Conservation (phyloP, 768 basidiomycete genomes). For the Suillus sp. region DNA sequence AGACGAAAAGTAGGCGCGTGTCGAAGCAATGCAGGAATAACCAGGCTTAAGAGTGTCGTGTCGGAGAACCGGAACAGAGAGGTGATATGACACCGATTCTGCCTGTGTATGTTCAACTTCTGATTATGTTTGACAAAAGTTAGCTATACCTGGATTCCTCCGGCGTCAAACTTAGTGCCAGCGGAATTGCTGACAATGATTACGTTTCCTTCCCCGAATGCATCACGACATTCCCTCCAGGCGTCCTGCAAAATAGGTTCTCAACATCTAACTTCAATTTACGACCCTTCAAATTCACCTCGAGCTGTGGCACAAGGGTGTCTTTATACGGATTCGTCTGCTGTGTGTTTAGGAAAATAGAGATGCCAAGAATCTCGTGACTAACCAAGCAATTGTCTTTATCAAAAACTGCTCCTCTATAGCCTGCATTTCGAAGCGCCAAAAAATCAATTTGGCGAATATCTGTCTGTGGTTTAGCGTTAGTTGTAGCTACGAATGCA, state of each 20-base stretch:
- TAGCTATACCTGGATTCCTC: constrained; percentile 72
- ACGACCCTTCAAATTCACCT: constrained; percentile 44
- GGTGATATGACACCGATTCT: constrained; percentile 78
- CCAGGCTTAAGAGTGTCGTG: constrained; percentile 81
- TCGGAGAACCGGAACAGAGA: constrained; percentile 79
- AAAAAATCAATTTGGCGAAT: constrained; percentile 83
- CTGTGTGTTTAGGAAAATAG: not conserved
- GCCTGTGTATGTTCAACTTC: constrained; percentile 51
- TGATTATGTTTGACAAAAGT: not conserved
- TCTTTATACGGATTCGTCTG: constrained; percentile 86
- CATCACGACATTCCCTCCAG: constrained; percentile 71
- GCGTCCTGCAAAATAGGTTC: constrained; percentile 49
- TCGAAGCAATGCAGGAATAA: constrained; percentile 69
- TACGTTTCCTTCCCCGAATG: constrained; percentile 78
- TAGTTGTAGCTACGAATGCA: constrained; percentile 12
- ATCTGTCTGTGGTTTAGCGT: constrained; percentile 56
- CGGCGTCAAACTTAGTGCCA: constrained; percentile 75
- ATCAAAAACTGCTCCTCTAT: constrained; percentile 91
- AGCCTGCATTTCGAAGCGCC: constrained; percentile 72
- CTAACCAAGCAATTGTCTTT: constrained; percentile 96
- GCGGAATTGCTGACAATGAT: constrained; percentile 95
- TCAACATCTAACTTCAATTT: not conserved
- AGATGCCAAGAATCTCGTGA: constrained; percentile 10
- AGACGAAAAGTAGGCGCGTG: constrained; percentile 74
- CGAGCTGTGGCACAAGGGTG: constrained; percentile 70